Evolutionary conservation across 164 flowering plant species (phyloP), one percentile per base, ranked within the genome.

Genomic region (Litsea cubeba): DNA sequence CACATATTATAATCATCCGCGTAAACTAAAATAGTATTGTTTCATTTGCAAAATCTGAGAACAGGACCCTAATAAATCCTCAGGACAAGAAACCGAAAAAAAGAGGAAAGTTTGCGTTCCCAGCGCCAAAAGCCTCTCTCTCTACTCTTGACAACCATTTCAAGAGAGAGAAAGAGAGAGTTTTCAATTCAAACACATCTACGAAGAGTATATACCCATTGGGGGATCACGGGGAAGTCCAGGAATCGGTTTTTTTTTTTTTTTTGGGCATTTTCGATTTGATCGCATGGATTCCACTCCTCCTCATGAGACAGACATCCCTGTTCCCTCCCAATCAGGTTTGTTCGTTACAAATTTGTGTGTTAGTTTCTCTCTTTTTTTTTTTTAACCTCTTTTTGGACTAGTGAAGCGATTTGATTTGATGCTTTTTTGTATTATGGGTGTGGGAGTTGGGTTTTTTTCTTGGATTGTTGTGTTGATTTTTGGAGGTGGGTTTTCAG

Each of bases 201-300:
- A 14, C 5, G 17, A 54, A 40, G 46, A 40, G 46, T 40, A 40
- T 40, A 40, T 40, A 54, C 60, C 60, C n/a, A 15, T 54, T 54
- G 20, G 20, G 7, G 60, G 5, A 54, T 18, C n/a, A 40, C 46
- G 46, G 46, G 46, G 60, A 20, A 17, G 17, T 54, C n/a, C 60
- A 12, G 0, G n/a, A 54, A 54, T 54, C n/a, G 60, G 4, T 14
- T 17, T 54, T n/a, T n/a, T n/a, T n/a, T n/a, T n/a, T n/a, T n/a
- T 5, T 20, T 51, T 14, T 15, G 18, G 17, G 17, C 20, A 17
- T 54, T 54, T 3, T 5, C 70, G 74, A 82, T 79, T 71, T 73
- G 80, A 78, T 85, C 83, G 68, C 76, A 84, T 87, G 86, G 87
- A 86, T 14, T 74, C 85, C 22, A 57, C 78, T 73, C 65, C 87